Evolutionary conservation across 371 early-diverging fungal species (phyloP), one percentile per base, ranked within the genome.

Genomic region (Zopfochytrium polystomum): DNA sequence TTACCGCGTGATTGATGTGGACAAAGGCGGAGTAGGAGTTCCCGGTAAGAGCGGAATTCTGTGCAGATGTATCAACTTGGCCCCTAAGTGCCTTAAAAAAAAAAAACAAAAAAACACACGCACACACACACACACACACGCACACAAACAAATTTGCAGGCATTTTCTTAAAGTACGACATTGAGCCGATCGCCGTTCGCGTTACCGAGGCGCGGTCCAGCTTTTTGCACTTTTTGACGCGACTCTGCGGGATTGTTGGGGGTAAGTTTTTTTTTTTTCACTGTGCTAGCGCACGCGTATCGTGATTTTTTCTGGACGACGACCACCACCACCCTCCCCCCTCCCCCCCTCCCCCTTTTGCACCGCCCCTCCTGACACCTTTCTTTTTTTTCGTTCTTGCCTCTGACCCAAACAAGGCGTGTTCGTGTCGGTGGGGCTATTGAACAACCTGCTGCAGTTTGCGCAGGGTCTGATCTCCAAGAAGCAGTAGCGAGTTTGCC

Each of bases 191-290:
- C 50, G 81, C 87, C 0, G 87, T 95, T 0, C 83, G 84, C 15
- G 83, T 96, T 26, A 84, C 84, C 6, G 91, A 91, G 62, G 66
- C 71, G 2, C 70, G 84, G 6, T 72, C 67, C 33, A 76, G 84
- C 7, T 80, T 94, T 54, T 45, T 83, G 7, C 85, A 84, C 57
- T 90, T 96, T 55, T 35, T 92, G 34, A 88, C 90, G 2, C 77
- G 94, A n/a, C 65, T 94, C 18, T 92, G 92, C 59, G 93, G 92
- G 22, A 87, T 93, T 27, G 70, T 92, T 46, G 94, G 95, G 56
- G 96, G 95, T 26, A 82, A 83, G 35, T 87, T 81, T 55, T 85
- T 86, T 20, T 2, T 54, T 18, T 11, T 5, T 48, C 2, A 7
- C 0, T 38, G 11, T 1, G 18, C 3, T n/a, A n/a, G n/a, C n/a